phyloP scores from a whole-genome alignment of 2,329 filamentous ascomycete species.

The Clonostachys rosea region DNA sequence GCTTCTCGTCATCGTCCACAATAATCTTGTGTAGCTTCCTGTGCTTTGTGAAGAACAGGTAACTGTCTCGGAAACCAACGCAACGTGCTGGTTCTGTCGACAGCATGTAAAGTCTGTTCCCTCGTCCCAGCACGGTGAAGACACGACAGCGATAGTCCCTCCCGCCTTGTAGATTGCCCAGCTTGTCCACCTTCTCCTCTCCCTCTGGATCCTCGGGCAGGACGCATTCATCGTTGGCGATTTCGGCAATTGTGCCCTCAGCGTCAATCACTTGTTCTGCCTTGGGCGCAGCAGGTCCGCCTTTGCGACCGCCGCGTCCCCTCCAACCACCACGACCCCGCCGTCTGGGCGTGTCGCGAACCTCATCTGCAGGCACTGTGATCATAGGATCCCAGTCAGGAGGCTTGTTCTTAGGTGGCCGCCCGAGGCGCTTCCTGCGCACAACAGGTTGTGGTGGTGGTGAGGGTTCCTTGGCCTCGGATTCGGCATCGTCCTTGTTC shows the following conservation, averaged over 20 bases:
- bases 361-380: constrained; percentile 48
- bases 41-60: constrained; percentile 98
- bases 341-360: constrained; percentile 52
- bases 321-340: constrained; percentile 69
- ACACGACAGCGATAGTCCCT: constrained; percentile 94
- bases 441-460: constrained; percentile 59
- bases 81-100: constrained; percentile 96
- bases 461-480: constrained; percentile 43
- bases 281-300: constrained; percentile 69
- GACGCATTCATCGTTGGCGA: constrained; percentile 86
- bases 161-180: constrained; percentile 75
- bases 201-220: constrained; percentile 84
- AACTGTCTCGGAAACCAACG: constrained; percentile 95
- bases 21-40: constrained; percentile 97
- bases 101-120: constrained; percentile 90
- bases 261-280: constrained; percentile 87
- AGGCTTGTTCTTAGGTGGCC: constrained; percentile 79
- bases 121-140: constrained; percentile 83
- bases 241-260: constrained; percentile 86
- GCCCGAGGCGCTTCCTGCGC: constrained; percentile 74
- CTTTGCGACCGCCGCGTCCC: constrained; percentile 59
- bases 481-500: constrained; percentile 27
- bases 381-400: constrained; percentile 70
- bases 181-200: constrained; percentile 88
- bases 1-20: constrained; percentile 94